Percentiles rank a stretch among this genome's conserved stretches.
Conservation (phyloP, 192 early-diverging fungal species). For the Coemansia sp. region DNA sequence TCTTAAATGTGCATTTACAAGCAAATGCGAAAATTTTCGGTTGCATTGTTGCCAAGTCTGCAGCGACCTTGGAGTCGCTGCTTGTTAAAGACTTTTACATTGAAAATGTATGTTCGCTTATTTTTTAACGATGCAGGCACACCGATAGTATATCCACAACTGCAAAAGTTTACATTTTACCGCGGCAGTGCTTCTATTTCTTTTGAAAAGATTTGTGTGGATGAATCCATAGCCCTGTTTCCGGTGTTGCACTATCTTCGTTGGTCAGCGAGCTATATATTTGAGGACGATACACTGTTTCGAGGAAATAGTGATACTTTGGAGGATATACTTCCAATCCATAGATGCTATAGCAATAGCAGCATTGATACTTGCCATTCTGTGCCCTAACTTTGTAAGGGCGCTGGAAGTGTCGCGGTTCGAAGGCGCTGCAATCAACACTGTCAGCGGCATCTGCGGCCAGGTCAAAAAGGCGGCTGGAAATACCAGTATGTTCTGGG, state of each 20-base stretch:
- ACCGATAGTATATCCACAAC: not conserved
- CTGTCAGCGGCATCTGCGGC: constrained; percentile 95
- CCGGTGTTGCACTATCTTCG: not conserved
- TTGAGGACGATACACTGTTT: not conserved
- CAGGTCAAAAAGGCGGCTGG: constrained; percentile 93
- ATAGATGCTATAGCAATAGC: too few relatives aligned
- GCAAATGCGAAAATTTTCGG: too few relatives aligned
- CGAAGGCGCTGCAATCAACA: constrained; percentile 93
- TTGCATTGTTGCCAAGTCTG: too few relatives aligned
- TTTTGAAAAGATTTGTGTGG: not conserved
- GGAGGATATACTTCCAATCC: too few relatives aligned
- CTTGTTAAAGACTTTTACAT: too few relatives aligned
- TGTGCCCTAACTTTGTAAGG: too few relatives aligned
- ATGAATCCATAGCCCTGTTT: not conserved
- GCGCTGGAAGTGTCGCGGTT: constrained; percentile 97
- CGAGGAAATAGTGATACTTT: not conserved
- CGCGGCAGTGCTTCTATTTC: not conserved
- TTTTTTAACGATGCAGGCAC: not conserved
- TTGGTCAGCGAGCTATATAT: not conserved
- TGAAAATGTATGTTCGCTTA: not conserved
- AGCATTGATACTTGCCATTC: too few relatives aligned
- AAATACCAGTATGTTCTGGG: constrained; percentile 90
- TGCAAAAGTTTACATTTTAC: not conserved
- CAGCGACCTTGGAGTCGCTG: too few relatives aligned
- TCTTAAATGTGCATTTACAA: too few relatives aligned